Evolutionary conservation across 768 basidiomycete species (phyloP), one percentile per base, ranked within the genome.

Genomic region (Boletus rubescentipes): DNA sequence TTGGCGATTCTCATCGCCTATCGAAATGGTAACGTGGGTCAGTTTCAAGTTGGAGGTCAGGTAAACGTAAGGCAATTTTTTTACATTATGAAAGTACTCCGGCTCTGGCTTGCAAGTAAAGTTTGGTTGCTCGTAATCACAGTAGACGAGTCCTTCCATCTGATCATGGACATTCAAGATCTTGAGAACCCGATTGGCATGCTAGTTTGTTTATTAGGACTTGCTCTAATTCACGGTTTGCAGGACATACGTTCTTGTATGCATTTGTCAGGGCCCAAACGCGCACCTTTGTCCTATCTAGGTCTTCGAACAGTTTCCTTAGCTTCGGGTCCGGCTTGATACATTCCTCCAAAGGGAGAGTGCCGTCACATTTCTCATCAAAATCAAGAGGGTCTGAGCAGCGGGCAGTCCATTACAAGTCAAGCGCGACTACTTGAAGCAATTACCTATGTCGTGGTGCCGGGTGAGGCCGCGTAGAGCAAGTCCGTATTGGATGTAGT

Each of bases 191-290:
- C 92, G 81, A 61, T 81, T 74, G 12, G 92, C 92, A 67, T 94
- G 92, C 91, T 94, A 60, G 5, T 32, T 18, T 38, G 9, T 46
- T 44, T 8, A 20, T 59, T 38, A 59, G 62, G 44, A 50, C 39
- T 51, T 9, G 23, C n/a, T 32, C 36, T 21, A 32, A 29, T 18
- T 20, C 21, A 34, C 9, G 18, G 6, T 35, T 38, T 70, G 77
- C 41, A n/a, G 12, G 26, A 50, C 70, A 20, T 68, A 91, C 91
- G 21, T 81, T 75, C 51, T 77, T 77, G 67, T 92, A 93, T 11
- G 92, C 92, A 64, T 94, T 94, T 4, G 92, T 94, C 39, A 93
- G 71, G 3, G 81, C 90, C 91, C 91, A 93, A 5, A 93, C 84
- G n/a, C 83, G 80, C 9, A 77, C 82, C 67, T 89, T 92, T 29